Evolutionary conservation across 2,329 filamentous ascomycete species (phyloP).

Genomic region (Pseudogymnoascus sp.): DNA sequence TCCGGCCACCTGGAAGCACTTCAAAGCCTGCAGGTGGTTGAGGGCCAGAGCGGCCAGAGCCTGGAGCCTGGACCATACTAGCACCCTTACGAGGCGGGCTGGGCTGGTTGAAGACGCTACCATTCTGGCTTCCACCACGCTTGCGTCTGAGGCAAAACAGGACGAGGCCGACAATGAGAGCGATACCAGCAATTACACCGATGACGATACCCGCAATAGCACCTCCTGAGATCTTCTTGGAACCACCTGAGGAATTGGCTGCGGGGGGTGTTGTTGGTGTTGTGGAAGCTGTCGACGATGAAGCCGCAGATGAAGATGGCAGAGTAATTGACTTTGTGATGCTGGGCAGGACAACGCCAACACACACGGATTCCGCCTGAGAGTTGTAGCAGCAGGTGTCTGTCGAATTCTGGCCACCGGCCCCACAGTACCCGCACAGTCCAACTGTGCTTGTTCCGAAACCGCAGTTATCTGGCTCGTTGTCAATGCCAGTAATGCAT

Average conservation of each 20-base stretch:
- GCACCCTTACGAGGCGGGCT: conserved; percentile 55
- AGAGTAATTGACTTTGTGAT: conserved; percentile 62
- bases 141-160: conserved; percentile 39
- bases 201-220: conserved; percentile 86
- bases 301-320: conserved; percentile 39
- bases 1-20: conserved; percentile 75
- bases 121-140: conserved; percentile 50
- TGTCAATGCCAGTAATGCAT: conserved; percentile 68
- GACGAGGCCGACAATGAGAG: conserved; percentile 59
- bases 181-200: conserved; percentile 63
- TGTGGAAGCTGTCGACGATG: conserved; percentile 13
- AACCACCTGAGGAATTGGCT: conserved; percentile 17
- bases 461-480: conserved; percentile 83
- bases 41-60: conserved; percentile 33
- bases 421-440: conserved; percentile 77
- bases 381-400: conserved; percentile 90
- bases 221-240: conserved; percentile 62
- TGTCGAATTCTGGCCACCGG: conserved; percentile 80
- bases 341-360: conserved; percentile 67
- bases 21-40: conserved; percentile 49
- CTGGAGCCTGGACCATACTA: conserved; percentile 31
- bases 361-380: conserved; percentile 63
- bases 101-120: conserved; percentile 83
- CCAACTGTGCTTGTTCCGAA: conserved; percentile 64
- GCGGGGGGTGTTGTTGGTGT: conserved; percentile 14